Evolutionary conservation across 352 stramenopile species (phyloP).

Genomic region (Thraustochytrium sp.): DNA sequence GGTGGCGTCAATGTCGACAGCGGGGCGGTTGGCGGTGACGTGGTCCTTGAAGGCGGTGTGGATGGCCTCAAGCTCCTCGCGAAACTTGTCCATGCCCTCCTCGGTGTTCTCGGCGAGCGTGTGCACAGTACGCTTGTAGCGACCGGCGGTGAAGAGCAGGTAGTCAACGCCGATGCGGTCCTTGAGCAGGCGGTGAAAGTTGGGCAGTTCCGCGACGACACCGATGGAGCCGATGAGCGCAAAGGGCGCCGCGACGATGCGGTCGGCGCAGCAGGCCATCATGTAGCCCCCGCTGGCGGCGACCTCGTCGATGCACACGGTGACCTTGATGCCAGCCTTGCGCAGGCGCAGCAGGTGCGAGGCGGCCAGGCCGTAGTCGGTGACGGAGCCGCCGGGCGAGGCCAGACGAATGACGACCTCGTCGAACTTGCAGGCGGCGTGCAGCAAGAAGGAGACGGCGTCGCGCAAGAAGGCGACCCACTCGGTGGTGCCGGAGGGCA

Average conservation of each 20-base stretch:
- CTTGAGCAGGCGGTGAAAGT: conserved; percentile 55
- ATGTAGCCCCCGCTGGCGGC: conserved; percentile 70
- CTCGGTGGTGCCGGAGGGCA: background rate
- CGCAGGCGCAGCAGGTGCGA: conserved; percentile 60
- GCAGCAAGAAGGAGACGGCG: background rate
- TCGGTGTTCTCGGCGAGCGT: conserved; percentile 55
- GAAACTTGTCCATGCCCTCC: conserved; percentile 54
- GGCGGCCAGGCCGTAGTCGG: conserved; percentile 65
- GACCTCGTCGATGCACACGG: conserved; percentile 70
- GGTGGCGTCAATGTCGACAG: background rate
- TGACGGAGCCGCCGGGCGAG: conserved; percentile 66
- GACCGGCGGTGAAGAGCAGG: conserved; percentile 57
- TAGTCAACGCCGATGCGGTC: conserved; percentile 52
- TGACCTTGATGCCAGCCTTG: conserved; percentile 60
- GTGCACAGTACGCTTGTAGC: conserved; percentile 58
- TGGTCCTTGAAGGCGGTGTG: conserved; percentile 59
- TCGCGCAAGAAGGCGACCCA: conserved; percentile 24
- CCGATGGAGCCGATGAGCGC: conserved; percentile 67
- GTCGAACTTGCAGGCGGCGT: conserved; percentile 3
- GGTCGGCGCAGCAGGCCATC: conserved; percentile 67
- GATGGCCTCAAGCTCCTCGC: conserved; percentile 55
- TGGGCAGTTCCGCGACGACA: conserved; percentile 66
- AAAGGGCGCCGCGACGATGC: conserved; percentile 66
- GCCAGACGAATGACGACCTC: conserved; percentile 56
- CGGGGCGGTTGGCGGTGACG: conserved; percentile 31